phyloP scores from a whole-genome alignment of 2,329 filamentous ascomycete genomes.

The Ceratocystis huliohia region DNA sequence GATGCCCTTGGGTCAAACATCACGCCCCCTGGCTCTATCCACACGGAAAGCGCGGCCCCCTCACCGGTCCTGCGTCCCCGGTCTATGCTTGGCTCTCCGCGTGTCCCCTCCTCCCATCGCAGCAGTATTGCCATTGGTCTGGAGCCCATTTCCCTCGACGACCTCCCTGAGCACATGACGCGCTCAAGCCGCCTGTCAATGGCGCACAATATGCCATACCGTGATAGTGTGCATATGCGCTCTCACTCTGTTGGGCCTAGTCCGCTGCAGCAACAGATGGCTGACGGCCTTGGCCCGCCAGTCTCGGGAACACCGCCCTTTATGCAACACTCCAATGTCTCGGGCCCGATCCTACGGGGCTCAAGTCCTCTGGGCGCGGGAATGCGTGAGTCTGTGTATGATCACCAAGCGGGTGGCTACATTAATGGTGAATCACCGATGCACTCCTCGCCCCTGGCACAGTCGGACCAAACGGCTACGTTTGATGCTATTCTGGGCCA shows the following conservation, averaged over 20 bases:
- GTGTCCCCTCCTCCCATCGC: conserved; percentile 23
- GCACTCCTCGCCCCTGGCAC: conserved; percentile 23
- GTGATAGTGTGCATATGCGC: conserved; percentile 15
- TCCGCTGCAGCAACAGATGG: conserved; percentile 12
- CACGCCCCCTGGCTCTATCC: conserved; percentile 17
- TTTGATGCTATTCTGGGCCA: conserved; percentile 38
- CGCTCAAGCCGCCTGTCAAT: conserved; percentile 16
- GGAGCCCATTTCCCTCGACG: conserved; percentile 29
- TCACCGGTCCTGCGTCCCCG: conserved; percentile 14
- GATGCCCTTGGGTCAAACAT: conserved; percentile 18
- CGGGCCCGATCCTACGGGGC: conserved; percentile 18
- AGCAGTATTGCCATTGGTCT: conserved; percentile 35
- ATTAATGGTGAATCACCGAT: conserved; percentile 17
- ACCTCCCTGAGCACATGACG: conserved; percentile 15
- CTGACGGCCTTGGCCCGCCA: conserved; percentile 21
- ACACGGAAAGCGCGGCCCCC: conserved; percentile 9
- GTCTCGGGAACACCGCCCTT: conserved; percentile 11
- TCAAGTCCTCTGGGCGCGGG: conserved; percentile 26
- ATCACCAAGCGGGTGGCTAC: conserved; percentile 23
- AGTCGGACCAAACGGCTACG: conserved; percentile 29
- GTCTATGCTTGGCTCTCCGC: conserved; percentile 16
- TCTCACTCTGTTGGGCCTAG: conserved; percentile 17
- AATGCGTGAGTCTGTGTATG: conserved; percentile 24
- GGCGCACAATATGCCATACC: conserved; percentile 11
- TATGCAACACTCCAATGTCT: conserved; percentile 14